Percentiles rank a stretch among this genome's conserved stretches.
These are phyloP conservation scores for Colletotrichum cuscutae DNA, from an alignment of 2,329 filamentous ascomycete species.

Conservation along the genomic window DNA sequence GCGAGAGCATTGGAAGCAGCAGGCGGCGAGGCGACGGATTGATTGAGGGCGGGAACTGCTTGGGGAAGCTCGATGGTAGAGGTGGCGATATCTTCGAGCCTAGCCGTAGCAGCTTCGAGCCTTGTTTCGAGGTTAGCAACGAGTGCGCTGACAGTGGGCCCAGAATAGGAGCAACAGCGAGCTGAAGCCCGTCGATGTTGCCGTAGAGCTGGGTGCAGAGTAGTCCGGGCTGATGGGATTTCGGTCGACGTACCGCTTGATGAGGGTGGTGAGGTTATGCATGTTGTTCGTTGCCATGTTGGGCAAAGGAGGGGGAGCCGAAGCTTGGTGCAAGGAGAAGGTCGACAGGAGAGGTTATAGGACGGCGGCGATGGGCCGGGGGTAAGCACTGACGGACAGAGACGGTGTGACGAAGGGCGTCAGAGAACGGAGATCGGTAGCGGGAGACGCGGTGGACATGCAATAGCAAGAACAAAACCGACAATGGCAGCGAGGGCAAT, in stretches of 20 bases:
- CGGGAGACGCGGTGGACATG: neutral
- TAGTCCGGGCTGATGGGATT: conserved; percentile 15
- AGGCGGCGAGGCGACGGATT: conserved; percentile 47
- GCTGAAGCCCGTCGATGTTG: neutral
- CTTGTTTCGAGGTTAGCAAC: conserved; percentile 68
- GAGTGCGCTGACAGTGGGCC: neutral
- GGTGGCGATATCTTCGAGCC: conserved; percentile 94
- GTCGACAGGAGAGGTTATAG: neutral
- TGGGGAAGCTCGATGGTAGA: conserved; percentile 72
- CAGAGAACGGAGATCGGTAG: neutral
- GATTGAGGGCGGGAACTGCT: conserved; percentile 57
- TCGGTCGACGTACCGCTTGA: conserved; percentile 82
- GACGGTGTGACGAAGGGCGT: conserved; percentile 14
- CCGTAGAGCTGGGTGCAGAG: neutral
- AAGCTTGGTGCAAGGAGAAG: conserved; percentile 7
- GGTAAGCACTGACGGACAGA: conserved; percentile 1
- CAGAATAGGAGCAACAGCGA: neutral
- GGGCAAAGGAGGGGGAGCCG: conserved; percentile 4
- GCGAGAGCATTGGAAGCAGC: conserved; percentile 45
- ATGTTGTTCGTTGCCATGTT: conserved; percentile 84
- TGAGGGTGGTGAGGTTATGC: conserved; percentile 96
- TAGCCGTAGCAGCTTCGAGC: conserved; percentile 95
- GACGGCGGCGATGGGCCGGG: conserved; percentile 2
- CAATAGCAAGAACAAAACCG: neutral
- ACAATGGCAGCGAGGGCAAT: neutral